Evolutionary conservation across 257 asterid species (phyloP).

Genomic region (Plantago elongata): DNA sequence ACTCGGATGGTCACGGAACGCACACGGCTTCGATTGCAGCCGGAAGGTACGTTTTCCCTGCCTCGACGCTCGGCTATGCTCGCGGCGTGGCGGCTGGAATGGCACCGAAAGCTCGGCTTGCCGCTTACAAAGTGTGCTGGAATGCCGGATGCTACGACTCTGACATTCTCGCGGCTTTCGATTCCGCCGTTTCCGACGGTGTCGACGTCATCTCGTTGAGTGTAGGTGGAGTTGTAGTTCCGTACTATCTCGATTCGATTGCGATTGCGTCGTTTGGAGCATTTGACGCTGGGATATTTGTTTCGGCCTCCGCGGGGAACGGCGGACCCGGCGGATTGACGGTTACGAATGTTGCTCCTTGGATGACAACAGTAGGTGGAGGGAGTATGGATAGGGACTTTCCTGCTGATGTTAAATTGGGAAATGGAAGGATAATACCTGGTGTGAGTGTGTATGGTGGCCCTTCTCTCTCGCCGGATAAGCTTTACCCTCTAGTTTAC

Average conservation of each 20-base stretch:
- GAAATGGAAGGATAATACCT: conserved; percentile 49
- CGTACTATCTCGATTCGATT: conserved; percentile 73
- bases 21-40: conserved; percentile 98
- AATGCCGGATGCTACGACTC: conserved; percentile 79
- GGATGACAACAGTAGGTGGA: conserved; percentile 92
- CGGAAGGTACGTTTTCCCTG: conserved; percentile 80
- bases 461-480: conserved; percentile 50
- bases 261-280: conserved; percentile 84
- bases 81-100: conserved; percentile 89
- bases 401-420: conserved; percentile 75
- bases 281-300: conserved; percentile 59
- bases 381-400: conserved; percentile 82
- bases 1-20: conserved; percentile 90
- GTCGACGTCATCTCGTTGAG: conserved; percentile 81
- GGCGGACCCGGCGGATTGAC: conserved; percentile 86
- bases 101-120: conserved; percentile 94
- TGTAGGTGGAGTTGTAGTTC: conserved; percentile 83
- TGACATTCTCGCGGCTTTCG: conserved; percentile 86
- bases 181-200: conserved; percentile 79
- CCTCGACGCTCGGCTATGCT: conserved; percentile 78
- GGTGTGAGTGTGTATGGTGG: conserved; percentile 81
- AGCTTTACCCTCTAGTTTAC: conserved; percentile 60
- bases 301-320: conserved; percentile 86
- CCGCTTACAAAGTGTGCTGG: conserved; percentile 90
- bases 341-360: conserved; percentile 80